Evolutionary conservation across 495 filamentous ascomycete genomes (phyloP).

Genomic region (Daldinia grandis): DNA sequence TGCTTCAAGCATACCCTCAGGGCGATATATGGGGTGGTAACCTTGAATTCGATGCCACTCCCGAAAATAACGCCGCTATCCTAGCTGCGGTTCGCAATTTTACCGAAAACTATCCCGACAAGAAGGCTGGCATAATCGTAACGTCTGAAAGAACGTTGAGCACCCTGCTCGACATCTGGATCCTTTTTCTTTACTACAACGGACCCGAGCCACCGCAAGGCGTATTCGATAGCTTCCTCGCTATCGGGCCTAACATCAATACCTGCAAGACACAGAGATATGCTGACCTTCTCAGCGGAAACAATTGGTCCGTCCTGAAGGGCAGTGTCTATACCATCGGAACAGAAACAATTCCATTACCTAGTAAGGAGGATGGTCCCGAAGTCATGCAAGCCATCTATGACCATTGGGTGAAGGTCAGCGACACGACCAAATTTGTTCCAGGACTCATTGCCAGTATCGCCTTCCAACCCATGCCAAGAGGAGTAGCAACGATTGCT

Average conservation of each 20-base stretch:
- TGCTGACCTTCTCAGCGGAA: conserved; percentile 56
- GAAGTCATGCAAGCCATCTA: conserved; percentile 58
- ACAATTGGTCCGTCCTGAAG: conserved; percentile 51
- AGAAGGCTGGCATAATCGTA: conserved; percentile 62
- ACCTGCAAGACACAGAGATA: conserved; percentile 62
- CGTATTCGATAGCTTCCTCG: conserved; percentile 65
- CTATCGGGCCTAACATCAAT: conserved; percentile 57
- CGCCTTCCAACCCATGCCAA: conserved; percentile 66
- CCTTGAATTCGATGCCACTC: conserved; percentile 54
- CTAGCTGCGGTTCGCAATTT: conserved; percentile 62
- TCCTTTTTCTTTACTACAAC: conserved; percentile 71
- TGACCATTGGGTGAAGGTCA: conserved; percentile 61
- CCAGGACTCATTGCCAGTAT: conserved; percentile 60
- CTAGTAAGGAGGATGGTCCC: conserved; percentile 45
- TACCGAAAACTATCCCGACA: conserved; percentile 59
- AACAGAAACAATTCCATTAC: conserved; percentile 66
- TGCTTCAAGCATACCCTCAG: conserved; percentile 57
- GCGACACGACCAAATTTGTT: conserved; percentile 52
- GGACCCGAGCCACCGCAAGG: conserved; percentile 62
- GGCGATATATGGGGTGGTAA: conserved; percentile 65
- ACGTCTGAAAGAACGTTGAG: conserved; percentile 59
- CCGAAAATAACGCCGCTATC: conserved; percentile 52
- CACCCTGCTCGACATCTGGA: conserved; percentile 61
- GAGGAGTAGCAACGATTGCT: conserved; percentile 56
- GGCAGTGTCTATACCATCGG: conserved; percentile 63